Evolutionary conservation across 2,329 filamentous ascomycete genomes (phyloP), one percentile per base, ranked within the genome.

Genomic region (Colletotrichum magnum): DNA sequence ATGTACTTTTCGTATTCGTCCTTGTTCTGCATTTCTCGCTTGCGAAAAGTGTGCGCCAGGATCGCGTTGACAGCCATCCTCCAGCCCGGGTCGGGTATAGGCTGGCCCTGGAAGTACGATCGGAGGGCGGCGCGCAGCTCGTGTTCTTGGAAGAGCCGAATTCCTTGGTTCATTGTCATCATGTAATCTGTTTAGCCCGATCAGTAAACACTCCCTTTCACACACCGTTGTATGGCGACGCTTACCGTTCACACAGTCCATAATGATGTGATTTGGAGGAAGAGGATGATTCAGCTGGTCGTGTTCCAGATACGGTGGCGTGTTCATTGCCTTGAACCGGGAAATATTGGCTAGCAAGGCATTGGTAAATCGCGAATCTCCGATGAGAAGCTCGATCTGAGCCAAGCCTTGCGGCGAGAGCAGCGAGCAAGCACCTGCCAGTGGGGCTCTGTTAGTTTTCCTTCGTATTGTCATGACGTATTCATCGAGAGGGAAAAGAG

Each of bases 1-100:
- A 69, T 66, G 51, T 69, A 69, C n/a, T 56, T 66, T 13, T 69
- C 61, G 32, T 60, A 66, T 16, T 69, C 66, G 4, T 66, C 62
- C 43, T 51, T 66, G 28, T 69, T 60, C 4, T 56, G 62, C 66
- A 69, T 69, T 47, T 60, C 26, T 62, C 66, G 21, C 50, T 57
- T 60, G 56, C 62, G 62, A 3, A 69, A 16, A 1, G 51, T 52
- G 9, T 57, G 32, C 5, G 66, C 66, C 26, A 69, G 26, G 12
- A 69, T 69, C 13, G 21, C 41, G 36, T 69, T 66, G 12, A 69
- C 24, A 5, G 66, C 66, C 66, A 69, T 66, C 6, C 62, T 56
- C 62, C 66, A 69, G 18, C 66, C 66, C 1, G 66, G 66, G 13
- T 69, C 66, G 2, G 62, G 24, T 0, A 39, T 52, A 21, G 66